phyloP scores from a whole-genome alignment of 2,329 filamentous ascomycete genomes.

The Graphium sp. region DNA sequence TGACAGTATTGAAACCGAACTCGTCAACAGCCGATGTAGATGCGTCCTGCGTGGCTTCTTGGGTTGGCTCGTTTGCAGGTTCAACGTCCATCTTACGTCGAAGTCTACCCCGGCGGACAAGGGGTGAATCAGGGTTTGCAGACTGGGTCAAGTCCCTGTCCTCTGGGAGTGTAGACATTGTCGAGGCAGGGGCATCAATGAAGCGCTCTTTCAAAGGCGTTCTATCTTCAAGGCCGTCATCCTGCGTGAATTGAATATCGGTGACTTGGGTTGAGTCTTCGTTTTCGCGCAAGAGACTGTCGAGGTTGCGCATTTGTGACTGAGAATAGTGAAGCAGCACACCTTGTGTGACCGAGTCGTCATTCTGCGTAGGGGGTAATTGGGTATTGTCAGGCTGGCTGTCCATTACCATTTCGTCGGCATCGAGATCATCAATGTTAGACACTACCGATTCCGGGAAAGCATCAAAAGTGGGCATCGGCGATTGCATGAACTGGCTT shows the following conservation, averaged over 20 bases:
- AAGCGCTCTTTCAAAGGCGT: conserved; percentile 57
- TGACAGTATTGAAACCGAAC: conserved; percentile 17
- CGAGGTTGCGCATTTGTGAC: conserved; percentile 40
- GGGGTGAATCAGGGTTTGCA: conserved; percentile 43
- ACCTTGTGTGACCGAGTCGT: conserved; percentile 20
- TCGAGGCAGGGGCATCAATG: conserved; percentile 46
- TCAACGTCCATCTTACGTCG: conserved; percentile 20
- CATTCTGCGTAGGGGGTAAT: conserved; percentile 14
- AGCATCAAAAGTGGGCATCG: conserved; percentile 37
- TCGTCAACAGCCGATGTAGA: conserved; percentile 12
- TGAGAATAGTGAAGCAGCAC: conserved; percentile 42
- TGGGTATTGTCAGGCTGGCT: conserved; percentile 24
- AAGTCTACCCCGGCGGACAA: conserved; percentile 41
- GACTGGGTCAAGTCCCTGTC: conserved; percentile 17
- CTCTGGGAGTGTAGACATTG: conserved; percentile 50
- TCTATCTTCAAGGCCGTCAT: conserved; percentile 56
- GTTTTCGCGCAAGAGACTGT: conserved; percentile 32
- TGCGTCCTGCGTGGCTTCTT: conserved; percentile 13
- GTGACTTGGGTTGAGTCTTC: conserved; percentile 44
- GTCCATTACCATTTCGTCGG: conserved; percentile 33
- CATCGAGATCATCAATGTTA: conserved; percentile 34
- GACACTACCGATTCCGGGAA: conserved; percentile 42
- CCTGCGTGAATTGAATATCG: conserved; percentile 65
- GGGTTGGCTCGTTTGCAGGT: conserved; percentile 9
- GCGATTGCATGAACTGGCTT: conserved; percentile 13